Evolutionary conservation across 352 stramenopile genomes (phyloP), one percentile per base, ranked within the genome.

Genomic region (Elongisporangium undulatum): DNA sequence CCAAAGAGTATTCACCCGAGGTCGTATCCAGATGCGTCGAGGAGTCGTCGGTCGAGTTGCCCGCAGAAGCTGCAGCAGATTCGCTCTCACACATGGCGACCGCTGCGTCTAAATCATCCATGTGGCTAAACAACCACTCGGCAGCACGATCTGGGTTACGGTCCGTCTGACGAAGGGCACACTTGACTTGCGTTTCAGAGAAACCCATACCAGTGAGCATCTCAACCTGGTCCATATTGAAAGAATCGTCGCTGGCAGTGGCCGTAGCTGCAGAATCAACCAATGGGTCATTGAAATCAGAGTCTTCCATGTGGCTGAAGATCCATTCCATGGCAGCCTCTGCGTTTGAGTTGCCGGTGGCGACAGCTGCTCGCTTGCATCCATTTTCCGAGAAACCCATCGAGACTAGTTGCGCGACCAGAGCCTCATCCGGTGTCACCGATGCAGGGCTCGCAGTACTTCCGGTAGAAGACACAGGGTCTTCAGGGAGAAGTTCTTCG

Each of bases 301-400:
- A 67, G 73, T 99, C 97, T 61, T 88, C 90, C 85, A 98, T 99
- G 81, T 99, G 97, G 59, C 95, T 96, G 73, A 99, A 98, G 53
- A 99, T 93, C 96, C 96, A 99, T 53, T 98, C 94, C 95, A 99
- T 99, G 8, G 96, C 96, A 34, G 81, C 87, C 62, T 99, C 96
- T 5, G 95, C 79, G 62, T 95, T 82, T 4, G 71, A 75, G 74
- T 96, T 99, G 56, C 78, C 87, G 60, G 82, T 98, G 34, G 86
- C 96, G 20, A 97, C 86, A 20, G 97, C 86, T 51, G 97, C 97
- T 56, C 96, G 89, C 67, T 98, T 98, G 76, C 93, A 98, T 24
- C 92, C 96, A 68, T 99, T 99, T 71, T 98, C 94, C 0, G 84
- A 92, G 64, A 99, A 99, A 22, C 97, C 97, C 97, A 99, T 99